Evolutionary conservation across 129 eudicot genomes (phyloP).

Genomic region (Flaveria ramosissima): DNA sequence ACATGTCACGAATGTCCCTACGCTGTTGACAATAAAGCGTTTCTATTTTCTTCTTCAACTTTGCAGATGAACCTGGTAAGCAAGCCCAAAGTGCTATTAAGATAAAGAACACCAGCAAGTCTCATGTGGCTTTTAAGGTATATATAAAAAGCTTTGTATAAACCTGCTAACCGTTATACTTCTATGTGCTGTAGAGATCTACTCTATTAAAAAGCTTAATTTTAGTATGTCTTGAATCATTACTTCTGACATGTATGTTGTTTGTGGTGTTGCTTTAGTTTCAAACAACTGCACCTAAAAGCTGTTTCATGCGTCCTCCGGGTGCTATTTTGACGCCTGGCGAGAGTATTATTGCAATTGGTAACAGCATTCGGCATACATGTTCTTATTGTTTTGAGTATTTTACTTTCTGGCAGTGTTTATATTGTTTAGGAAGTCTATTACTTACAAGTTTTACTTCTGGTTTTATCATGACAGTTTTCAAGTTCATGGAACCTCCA

Average conservation of each 20-base stretch:
- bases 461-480: conserved; percentile 45
- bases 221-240: background rate
- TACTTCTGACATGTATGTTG: background rate
- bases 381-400: background rate
- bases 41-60: conserved; percentile 2
- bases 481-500: conserved; percentile 75
- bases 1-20: too few relatives aligned
- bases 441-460: conserved; percentile 29
- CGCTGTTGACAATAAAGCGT: background rate
- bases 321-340: conserved; percentile 87
- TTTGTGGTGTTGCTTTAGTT: conserved; percentile 44
- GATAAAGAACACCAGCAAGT: conserved; percentile 92
- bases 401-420: background rate
- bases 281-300: conserved; percentile 95
- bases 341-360: conserved; percentile 79
- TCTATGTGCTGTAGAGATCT: background rate
- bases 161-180: background rate
- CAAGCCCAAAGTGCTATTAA: conserved; percentile 87
- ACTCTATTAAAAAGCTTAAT: background rate
- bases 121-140: conserved; percentile 95
- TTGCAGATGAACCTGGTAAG: conserved; percentile 83
- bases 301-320: conserved; percentile 99
- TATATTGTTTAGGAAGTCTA: background rate
- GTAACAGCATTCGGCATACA: conserved; percentile 35
- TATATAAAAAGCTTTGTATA: background rate